These are phyloP conservation scores for Rutstroemia sydowiana DNA, from an alignment of 2,329 filamentous ascomycete genomes.

Conservation along the genomic window DNA sequence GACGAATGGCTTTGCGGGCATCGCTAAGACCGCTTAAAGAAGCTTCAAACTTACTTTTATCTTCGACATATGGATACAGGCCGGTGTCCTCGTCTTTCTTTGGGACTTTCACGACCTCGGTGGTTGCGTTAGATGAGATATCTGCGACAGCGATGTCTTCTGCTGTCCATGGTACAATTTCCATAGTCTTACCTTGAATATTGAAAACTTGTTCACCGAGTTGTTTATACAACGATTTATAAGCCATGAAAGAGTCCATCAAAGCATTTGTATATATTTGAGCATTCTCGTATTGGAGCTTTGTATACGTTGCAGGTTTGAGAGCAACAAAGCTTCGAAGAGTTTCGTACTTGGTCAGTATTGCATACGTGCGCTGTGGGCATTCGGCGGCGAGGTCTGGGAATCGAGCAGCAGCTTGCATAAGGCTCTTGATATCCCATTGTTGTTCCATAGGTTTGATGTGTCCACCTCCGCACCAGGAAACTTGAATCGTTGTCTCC, in stretches of 20 bases:
- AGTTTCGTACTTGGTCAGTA: slow-evolving; percentile 25
- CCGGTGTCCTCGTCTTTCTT: background rate
- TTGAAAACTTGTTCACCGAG: background rate
- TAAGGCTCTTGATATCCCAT: slow-evolving; percentile 24
- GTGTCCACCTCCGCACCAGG: slow-evolving; percentile 25
- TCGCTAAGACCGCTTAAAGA: background rate
- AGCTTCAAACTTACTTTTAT: no score
- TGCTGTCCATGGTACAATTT: background rate
- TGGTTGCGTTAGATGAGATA: no score
- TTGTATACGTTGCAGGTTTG: slow-evolving; percentile 7
- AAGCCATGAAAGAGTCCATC: slow-evolving; percentile 24
- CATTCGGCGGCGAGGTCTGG: slow-evolving; percentile 22
- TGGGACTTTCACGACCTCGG: no score
- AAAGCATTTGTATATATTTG: slow-evolving; percentile 19
- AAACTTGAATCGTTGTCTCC: slow-evolving; percentile 10
- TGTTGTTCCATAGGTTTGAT: slow-evolving; percentile 19
- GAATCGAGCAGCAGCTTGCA: slow-evolving; percentile 22
- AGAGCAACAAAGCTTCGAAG: slow-evolving; percentile 20
- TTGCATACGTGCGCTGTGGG: slow-evolving; percentile 24
- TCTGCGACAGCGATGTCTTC: no score
- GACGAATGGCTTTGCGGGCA: background rate
- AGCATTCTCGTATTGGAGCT: slow-evolving; percentile 22
- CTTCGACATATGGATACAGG: no score
- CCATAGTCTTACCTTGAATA: background rate
- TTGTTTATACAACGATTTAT: slow-evolving; percentile 13